A percentile compares a stretch with the other conserved stretches of the same genome.
Conservation (phyloP, 768 basidiomycete genomes). For the Epithele typhae region DNA sequence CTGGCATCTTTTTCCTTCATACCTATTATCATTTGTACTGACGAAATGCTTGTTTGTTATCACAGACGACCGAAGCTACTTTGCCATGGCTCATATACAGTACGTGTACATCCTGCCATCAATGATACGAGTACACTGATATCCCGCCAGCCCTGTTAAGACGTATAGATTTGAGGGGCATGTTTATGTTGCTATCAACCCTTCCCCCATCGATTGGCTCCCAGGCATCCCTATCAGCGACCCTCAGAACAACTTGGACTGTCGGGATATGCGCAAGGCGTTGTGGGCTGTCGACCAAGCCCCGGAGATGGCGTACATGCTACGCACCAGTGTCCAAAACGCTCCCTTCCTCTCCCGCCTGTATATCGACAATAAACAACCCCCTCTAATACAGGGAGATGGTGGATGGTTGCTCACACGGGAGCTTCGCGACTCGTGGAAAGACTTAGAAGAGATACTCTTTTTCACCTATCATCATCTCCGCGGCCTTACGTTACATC, state of each 20-base stretch:
- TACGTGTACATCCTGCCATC: too few species aligned
- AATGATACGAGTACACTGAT: too few species aligned
- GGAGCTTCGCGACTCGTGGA: too few species aligned
- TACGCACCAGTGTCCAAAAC: too few species aligned
- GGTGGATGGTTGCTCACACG: too few species aligned
- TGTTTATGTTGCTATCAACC: constrained; percentile 1
- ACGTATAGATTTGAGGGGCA: neutral
- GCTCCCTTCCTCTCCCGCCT: neutral
- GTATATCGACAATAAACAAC: neutral
- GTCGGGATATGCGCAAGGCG: constrained; percentile 2
- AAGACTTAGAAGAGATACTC: too few species aligned
- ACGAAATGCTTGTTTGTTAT: too few species aligned
- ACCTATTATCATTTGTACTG: too few species aligned
- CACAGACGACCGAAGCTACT: too few species aligned
- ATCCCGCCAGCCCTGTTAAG: neutral
- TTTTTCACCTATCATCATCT: too few species aligned
- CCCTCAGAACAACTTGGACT: neutral
- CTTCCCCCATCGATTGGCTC: constrained; percentile 1
- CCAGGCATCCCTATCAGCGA: neutral
- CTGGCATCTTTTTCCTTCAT: too few species aligned
- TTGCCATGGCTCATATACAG: too few species aligned
- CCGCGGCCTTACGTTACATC: neutral
- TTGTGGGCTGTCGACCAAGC: neutral
- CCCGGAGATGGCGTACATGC: constrained; percentile 10
- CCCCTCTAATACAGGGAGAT: neutral